These are phyloP conservation scores for Exsudoporus floridanus DNA, from an alignment of 1,284 basidiomycete species.

Conservation along the genomic window DNA sequence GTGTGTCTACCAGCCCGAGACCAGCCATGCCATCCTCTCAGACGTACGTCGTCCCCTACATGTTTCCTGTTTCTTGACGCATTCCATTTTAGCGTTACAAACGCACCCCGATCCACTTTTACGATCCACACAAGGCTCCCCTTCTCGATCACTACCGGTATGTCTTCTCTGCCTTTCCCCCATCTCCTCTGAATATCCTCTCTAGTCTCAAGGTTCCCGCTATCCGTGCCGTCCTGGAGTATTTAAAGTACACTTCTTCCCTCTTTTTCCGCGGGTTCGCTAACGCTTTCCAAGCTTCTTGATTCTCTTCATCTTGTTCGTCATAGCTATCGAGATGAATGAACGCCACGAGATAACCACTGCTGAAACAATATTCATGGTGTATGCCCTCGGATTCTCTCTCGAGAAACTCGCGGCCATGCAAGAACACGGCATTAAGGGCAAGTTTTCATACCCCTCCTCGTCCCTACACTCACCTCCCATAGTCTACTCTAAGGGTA, in stretches of 20 bases:
- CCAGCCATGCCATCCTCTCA: conserved; percentile 81
- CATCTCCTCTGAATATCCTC: neutral
- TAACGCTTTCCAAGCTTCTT: conserved; percentile 57
- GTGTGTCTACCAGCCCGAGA: conserved; percentile 87
- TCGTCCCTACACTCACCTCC: conserved; percentile 28
- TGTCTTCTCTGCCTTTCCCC: conserved; percentile 12
- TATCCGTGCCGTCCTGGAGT: conserved; percentile 87
- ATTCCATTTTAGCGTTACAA: conserved; percentile 76
- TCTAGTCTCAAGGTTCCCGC: conserved; percentile 87
- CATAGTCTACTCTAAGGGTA: conserved; percentile 77
- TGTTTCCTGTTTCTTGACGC: neutral
- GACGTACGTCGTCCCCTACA: conserved; percentile 54
- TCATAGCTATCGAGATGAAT: conserved; percentile 78
- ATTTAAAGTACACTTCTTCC: conserved; percentile 58
- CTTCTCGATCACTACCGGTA: conserved; percentile 90
- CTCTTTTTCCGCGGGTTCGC: conserved; percentile 58
- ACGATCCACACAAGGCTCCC: conserved; percentile 91
- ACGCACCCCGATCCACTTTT: conserved; percentile 87
- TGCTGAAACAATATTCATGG: conserved; percentile 74
- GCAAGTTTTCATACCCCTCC: conserved; percentile 34
- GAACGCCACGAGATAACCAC: conserved; percentile 60
- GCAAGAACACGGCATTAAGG: conserved; percentile 90
- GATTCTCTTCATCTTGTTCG: conserved; percentile 79
- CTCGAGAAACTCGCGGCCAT: conserved; percentile 91
- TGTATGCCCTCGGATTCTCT: conserved; percentile 84